Evolutionary conservation across 2,329 filamentous ascomycete species (phyloP).

Genomic region (Eurotiales sp.): DNA sequence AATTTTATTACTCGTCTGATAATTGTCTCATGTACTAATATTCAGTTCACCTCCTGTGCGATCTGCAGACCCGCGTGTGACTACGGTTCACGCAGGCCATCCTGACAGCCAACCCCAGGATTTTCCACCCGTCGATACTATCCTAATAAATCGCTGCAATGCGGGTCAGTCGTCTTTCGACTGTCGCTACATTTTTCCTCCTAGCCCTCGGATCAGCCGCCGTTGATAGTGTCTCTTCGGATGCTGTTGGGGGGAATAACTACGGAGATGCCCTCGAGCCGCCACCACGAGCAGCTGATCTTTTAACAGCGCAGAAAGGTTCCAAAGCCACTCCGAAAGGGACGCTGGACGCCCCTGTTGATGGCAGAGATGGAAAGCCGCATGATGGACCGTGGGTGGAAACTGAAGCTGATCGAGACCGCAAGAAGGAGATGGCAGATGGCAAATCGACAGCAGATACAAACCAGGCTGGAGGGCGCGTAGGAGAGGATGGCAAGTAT

Average conservation of each 20-base stretch:
- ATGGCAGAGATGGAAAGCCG: conserved; percentile 90
- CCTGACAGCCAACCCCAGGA: not conserved
- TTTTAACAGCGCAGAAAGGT: conserved; percentile 1
- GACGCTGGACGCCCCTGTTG: conserved; percentile 80
- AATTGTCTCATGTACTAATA: not conserved
- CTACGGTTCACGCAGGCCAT: not conserved
- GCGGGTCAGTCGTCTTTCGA: conserved; percentile 12
- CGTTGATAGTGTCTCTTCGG: conserved; percentile 8
- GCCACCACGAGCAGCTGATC: conserved; percentile 1
- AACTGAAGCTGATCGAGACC: conserved; percentile 45
- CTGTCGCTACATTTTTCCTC: conserved; percentile 5
- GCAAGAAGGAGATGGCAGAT: conserved; percentile 35
- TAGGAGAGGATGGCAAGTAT: conserved; percentile 39
- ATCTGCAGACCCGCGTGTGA: conserved; percentile 2
- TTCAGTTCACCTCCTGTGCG: not conserved
- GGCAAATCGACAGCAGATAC: conserved; percentile 29
- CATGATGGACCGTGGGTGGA: conserved; percentile 73
- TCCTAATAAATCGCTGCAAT: not conserved
- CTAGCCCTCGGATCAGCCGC: conserved; percentile 10
- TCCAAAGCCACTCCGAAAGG: conserved; percentile 37
- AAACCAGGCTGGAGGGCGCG: conserved; percentile 24
- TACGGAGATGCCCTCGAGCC: conserved; percentile 7
- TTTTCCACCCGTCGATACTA: not conserved
- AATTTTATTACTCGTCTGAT: not conserved
- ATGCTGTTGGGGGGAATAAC: conserved; percentile 3